These are phyloP conservation scores for Dactylis glomerata DNA, from an alignment of 176 grass and related monocot species.

Conservation along the genomic window DNA sequence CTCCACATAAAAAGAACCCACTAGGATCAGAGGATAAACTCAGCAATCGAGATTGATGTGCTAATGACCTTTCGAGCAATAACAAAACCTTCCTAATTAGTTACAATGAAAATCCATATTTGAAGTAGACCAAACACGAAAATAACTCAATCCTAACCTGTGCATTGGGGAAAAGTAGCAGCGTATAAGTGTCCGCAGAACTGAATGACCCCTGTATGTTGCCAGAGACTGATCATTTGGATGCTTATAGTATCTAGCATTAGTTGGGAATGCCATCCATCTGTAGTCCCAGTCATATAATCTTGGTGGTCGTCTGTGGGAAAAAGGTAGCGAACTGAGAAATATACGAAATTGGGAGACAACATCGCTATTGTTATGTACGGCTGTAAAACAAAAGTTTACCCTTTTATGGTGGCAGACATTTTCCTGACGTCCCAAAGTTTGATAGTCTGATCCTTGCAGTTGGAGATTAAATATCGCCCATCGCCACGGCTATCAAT, in stretches of 20 bases:
- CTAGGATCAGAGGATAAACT: neutral
- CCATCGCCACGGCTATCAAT: conserved; percentile 92
- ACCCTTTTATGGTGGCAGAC: conserved; percentile 47
- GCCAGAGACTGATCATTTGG: conserved; percentile 73
- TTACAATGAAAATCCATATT: neutral
- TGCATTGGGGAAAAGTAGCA: conserved; percentile 91
- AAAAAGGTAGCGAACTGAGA: neutral
- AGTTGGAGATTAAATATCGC: conserved; percentile 86
- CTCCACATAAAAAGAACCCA: neutral
- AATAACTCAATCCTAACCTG: conserved; percentile 44
- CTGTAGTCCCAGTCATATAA: conserved; percentile 74
- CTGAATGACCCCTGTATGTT: conserved; percentile 92
- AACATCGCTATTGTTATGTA: neutral
- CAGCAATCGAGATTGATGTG: neutral
- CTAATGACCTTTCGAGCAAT: neutral
- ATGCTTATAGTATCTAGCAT: conserved; percentile 53
- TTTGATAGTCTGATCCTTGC: conserved; percentile 97
- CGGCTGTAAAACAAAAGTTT: conserved; percentile 11
- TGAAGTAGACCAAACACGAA: neutral
- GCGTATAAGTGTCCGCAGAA: conserved; percentile 79
- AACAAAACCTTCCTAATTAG: conserved; percentile 5
- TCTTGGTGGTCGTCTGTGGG: conserved; percentile 40
- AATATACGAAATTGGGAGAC: neutral
- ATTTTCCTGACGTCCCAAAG: conserved; percentile 98
- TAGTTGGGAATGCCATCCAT: conserved; percentile 64